A percentile compares a stretch with the other conserved stretches of the same genome.
These are phyloP conservation scores for Ascochyta rabiei DNA, from an alignment of 2,329 filamentous ascomycete species.

Conservation along the genomic window DNA sequence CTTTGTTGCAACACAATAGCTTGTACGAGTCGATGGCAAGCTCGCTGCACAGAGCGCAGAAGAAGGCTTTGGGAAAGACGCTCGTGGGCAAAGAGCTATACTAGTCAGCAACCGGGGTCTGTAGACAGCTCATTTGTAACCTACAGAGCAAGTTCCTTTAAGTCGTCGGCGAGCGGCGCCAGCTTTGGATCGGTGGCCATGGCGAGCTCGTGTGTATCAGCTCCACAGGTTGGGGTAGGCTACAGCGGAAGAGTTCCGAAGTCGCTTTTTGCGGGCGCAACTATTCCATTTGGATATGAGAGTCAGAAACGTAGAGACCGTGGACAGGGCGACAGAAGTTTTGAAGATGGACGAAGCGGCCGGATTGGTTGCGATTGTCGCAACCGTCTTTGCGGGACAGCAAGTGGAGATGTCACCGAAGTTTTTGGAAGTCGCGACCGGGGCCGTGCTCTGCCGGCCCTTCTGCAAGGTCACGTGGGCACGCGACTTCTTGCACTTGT, in stretches of 20 bases:
- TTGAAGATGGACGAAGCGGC: conserved; percentile 20
- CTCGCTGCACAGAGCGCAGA: conserved; percentile 92
- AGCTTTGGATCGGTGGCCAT: conserved; percentile 44
- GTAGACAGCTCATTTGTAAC: neutral
- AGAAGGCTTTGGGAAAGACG: conserved; percentile 93
- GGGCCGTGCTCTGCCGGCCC: conserved; percentile 5
- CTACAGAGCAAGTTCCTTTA: conserved; percentile 43
- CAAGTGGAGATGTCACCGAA: conserved; percentile 11
- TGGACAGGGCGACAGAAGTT: conserved; percentile 5
- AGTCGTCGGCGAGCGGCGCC: conserved; percentile 42
- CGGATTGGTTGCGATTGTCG: conserved; percentile 4
- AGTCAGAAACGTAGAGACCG: conserved; percentile 11
- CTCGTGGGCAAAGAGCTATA: conserved; percentile 75
- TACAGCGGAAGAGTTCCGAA: conserved; percentile 25
- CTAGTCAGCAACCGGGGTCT: conserved; percentile 18
- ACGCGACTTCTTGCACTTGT: neutral
- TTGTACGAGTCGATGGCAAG: conserved; percentile 90
- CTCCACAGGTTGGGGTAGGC: conserved; percentile 28
- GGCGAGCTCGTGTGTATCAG: conserved; percentile 22
- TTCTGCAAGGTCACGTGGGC: conserved; percentile 1
- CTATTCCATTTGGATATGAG: conserved; percentile 31
- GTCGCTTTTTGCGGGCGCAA: conserved; percentile 13
- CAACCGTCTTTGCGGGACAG: conserved; percentile 14
- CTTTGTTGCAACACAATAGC: conserved; percentile 92
- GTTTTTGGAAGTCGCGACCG: conserved; percentile 13